These are phyloP conservation scores for Ilex aquifolium DNA, from an alignment of 257 asterid genomes.

Conservation along the genomic window DNA sequence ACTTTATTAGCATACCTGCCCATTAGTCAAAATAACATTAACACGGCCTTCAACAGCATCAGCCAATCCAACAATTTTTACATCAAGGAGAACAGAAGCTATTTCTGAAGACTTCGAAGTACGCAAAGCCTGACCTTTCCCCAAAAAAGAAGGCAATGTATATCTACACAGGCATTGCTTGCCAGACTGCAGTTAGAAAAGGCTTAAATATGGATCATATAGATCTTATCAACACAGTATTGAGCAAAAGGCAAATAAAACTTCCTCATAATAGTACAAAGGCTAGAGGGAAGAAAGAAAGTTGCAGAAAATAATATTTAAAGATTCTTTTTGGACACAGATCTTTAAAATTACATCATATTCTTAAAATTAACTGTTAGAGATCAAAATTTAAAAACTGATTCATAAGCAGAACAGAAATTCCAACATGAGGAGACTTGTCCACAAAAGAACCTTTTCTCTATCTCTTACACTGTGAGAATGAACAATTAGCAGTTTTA, in stretches of 20 bases:
- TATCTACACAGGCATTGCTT: slow-evolving; percentile 84
- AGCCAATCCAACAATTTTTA: slow-evolving; percentile 56
- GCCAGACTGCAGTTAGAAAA: slow-evolving; percentile 57
- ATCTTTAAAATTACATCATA: no score
- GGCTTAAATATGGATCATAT: slow-evolving; percentile 7
- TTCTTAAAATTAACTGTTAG: no score
- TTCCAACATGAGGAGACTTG: no score
- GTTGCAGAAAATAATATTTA: slow-evolving; percentile 8
- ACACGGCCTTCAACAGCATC: slow-evolving; percentile 86
- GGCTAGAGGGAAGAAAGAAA: slow-evolving; percentile 6
- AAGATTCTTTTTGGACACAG: no score
- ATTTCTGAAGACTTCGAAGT: slow-evolving; percentile 25
- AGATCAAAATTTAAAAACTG: no score
- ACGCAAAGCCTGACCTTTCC: slow-evolving; percentile 29
- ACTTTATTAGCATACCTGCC: slow-evolving; percentile 46
- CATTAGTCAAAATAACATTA: slow-evolving; percentile 54
- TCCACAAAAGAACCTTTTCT: no score
- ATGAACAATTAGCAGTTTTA: no score
- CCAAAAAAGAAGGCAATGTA: slow-evolving; percentile 48
- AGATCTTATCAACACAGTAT: background rate
- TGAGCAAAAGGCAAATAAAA: background rate
- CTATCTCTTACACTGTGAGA: no score
- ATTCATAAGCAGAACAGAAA: no score
- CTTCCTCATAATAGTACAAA: background rate
- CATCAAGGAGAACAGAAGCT: slow-evolving; percentile 27